These are phyloP conservation scores for Chytriomyces hyalinus DNA, from an alignment of 192 early-diverging fungal species.

Conservation along the genomic window DNA sequence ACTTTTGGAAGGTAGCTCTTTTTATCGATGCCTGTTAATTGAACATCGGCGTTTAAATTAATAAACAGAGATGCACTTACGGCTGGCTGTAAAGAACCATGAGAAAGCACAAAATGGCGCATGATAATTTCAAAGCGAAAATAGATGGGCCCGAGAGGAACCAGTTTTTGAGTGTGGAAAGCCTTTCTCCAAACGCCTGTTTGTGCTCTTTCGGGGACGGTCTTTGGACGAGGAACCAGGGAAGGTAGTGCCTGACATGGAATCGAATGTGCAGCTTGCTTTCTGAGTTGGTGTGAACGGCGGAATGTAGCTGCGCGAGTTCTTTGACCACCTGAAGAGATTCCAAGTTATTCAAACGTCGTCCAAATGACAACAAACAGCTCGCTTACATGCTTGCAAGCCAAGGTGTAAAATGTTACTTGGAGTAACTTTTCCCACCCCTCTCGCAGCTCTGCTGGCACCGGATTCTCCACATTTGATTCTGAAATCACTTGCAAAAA, in stretches of 20 bases:
- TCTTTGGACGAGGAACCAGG: background rate
- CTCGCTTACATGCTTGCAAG: background rate
- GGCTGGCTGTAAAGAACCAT: slow-evolving; percentile 14
- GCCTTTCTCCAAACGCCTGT: background rate
- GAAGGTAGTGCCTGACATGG: slow-evolving; percentile 14
- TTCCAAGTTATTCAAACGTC: background rate
- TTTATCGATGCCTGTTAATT: no score
- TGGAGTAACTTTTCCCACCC: slow-evolving; percentile 10
- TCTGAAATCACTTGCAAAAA: slow-evolving; percentile 15
- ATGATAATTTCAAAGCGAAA: background rate
- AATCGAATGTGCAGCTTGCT: background rate
- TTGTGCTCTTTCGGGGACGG: background rate
- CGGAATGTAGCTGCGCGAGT: background rate
- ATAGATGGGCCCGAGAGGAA: slow-evolving; percentile 1
- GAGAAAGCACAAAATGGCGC: background rate
- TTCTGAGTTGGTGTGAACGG: background rate
- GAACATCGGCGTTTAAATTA: no score
- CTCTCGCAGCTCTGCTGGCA: background rate
- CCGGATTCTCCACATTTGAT: background rate
- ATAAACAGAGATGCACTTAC: background rate
- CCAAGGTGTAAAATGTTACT: slow-evolving; percentile 1
- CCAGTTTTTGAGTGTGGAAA: background rate
- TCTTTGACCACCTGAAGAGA: background rate
- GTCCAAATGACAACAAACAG: background rate
- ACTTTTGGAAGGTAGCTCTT: slow-evolving; percentile 17